These are phyloP conservation scores for Hymenoscyphus fructigenus DNA, from an alignment of 2,329 filamentous ascomycete species.

Conservation along the genomic window DNA sequence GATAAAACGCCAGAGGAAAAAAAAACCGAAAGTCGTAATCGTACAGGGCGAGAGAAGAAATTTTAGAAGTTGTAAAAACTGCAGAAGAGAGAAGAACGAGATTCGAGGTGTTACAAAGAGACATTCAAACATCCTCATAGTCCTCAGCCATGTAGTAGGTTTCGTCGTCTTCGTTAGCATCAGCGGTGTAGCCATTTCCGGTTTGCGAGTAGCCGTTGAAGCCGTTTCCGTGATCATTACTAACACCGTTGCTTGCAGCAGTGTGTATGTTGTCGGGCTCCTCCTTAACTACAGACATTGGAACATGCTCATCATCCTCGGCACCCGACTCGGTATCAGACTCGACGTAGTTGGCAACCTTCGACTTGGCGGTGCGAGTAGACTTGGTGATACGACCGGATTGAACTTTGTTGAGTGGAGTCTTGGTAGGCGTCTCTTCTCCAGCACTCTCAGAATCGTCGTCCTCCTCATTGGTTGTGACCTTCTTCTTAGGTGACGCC, in stretches of 20 bases:
- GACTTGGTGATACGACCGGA: conserved; percentile 26
- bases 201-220: not conserved
- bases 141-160: not conserved
- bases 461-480: conserved; percentile 9
- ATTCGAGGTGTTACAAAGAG: not conserved
- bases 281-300: conserved; percentile 4
- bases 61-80: not conserved
- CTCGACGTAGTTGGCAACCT: not conserved
- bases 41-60: not conserved
- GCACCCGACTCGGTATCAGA: not conserved
- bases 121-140: not conserved
- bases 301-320: conserved; percentile 13
- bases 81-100: not conserved
- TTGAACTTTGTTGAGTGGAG: conserved; percentile 10
- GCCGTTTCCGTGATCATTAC: not conserved
- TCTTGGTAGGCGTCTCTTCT: conserved; percentile 21
- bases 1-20: not conserved
- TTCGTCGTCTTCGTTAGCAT: not conserved
- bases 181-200: not conserved
- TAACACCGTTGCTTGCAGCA: conserved; percentile 3
- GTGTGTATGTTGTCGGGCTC: conserved; percentile 7
- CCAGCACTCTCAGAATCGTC: conserved; percentile 13
- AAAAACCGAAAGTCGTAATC: not conserved
- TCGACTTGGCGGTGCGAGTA: not conserved
- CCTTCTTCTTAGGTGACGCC: conserved; percentile 9